A percentile compares a stretch with the other conserved stretches of the same genome.
These are phyloP conservation scores for Carex parvula DNA, from an alignment of 176 grass and related monocot genomes.

Conservation along the genomic window DNA sequence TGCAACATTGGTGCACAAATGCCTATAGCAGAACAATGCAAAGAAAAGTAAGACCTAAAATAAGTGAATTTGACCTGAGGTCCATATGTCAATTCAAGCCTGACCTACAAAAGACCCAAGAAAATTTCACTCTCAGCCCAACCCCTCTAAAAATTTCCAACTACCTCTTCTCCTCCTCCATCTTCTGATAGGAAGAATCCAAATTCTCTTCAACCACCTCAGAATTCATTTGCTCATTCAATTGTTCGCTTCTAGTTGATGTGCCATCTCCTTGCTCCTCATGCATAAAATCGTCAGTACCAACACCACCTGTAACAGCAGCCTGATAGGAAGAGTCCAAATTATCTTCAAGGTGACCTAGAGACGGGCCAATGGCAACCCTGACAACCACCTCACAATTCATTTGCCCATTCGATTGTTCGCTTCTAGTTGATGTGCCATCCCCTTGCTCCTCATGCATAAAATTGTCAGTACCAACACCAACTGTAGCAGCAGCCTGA, in stretches of 20 bases:
- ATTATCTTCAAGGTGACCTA: no score
- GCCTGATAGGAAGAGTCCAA: no score
- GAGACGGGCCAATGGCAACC: background rate
- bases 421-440: background rate
- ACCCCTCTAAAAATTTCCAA: background rate
- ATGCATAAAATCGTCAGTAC: conserved; percentile 9
- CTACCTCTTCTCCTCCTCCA: background rate
- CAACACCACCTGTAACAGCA: background rate
- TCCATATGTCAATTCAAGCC: conserved; percentile 3
- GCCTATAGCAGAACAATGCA: conserved; percentile 17
- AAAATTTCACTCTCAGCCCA: background rate
- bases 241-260: conserved; percentile 1
- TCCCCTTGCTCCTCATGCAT: conserved; percentile 2
- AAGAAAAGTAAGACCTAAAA: conserved; percentile 11
- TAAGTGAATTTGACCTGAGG: background rate
- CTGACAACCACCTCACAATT: background rate
- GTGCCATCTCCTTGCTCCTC: background rate
- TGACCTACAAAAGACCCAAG: background rate
- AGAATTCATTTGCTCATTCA: conserved; percentile 1
- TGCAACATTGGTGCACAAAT: background rate
- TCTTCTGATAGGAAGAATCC: conserved; percentile 1
- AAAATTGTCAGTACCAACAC: background rate
- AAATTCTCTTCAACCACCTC: background rate
- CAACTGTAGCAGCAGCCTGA: conserved; percentile 15
- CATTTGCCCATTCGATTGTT: background rate